Percentiles rank a stretch among this genome's conserved stretches.
phyloP scores from a whole-genome alignment of 2,329 filamentous ascomycete genomes.

The Furcasterigmium sp. region DNA sequence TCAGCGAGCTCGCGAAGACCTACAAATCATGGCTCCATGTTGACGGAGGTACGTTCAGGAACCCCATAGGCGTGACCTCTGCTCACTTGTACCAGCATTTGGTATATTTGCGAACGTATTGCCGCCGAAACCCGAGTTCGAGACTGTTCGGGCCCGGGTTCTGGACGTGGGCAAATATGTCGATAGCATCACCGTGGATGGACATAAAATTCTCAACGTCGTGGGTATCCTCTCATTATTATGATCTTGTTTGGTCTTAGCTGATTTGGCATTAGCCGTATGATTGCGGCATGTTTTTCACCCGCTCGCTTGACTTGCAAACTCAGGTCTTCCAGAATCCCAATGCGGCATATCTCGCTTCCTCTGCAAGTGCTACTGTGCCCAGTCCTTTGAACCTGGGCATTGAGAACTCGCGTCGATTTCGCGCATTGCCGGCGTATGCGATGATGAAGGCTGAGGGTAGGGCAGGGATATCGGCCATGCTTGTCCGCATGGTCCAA shows the following conservation, averaged over 20 bases:
- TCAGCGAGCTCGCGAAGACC: conserved; percentile 66
- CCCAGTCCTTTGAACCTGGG: conserved; percentile 83
- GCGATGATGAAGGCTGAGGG: conserved; percentile 74
- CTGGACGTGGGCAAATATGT: conserved; percentile 67
- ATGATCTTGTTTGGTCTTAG: not conserved
- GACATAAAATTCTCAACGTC: conserved; percentile 90
- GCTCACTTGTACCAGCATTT: conserved; percentile 52
- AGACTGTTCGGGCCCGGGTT: conserved; percentile 39
- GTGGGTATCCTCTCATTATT: conserved; percentile 33
- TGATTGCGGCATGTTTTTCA: conserved; percentile 87
- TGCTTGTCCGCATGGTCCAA: conserved; percentile 67
- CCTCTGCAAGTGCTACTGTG: conserved; percentile 39
- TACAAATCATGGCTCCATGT: conserved; percentile 84
- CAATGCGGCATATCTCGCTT: conserved; percentile 73
- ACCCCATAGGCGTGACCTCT: not conserved
- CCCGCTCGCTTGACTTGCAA: conserved; percentile 53
- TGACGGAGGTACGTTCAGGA: conserved; percentile 65
- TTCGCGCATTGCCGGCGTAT: conserved; percentile 87
- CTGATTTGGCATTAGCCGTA: conserved; percentile 55
- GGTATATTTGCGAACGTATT: conserved; percentile 74
- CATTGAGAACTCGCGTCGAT: conserved; percentile 85
- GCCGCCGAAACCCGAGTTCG: conserved; percentile 50
- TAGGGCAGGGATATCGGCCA: conserved; percentile 57
- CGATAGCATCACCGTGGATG: conserved; percentile 82
- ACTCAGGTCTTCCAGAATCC: conserved; percentile 71